Evolutionary conservation across 1,284 basidiomycete species (phyloP).

Genomic region (Somion occarium): DNA sequence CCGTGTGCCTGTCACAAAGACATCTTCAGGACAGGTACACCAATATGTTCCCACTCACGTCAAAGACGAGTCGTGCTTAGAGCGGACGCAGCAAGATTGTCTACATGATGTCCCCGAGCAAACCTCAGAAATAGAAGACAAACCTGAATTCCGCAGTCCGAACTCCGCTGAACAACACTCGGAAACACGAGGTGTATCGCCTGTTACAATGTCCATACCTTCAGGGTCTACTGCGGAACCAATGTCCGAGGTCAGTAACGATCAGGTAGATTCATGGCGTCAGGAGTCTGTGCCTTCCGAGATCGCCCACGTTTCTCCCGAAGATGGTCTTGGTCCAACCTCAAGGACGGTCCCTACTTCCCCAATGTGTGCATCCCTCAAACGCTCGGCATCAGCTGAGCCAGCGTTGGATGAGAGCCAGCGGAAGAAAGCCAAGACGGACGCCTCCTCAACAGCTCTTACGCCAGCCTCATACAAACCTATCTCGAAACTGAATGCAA

Average conservation of each 20-base stretch:
- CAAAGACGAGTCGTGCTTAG: no score
- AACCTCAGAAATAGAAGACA: no score
- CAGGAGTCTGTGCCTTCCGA: background rate
- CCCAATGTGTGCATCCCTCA: slow-evolving; percentile 21
- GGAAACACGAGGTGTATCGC: no score
- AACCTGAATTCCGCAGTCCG: no score
- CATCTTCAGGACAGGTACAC: no score
- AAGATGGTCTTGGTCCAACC: slow-evolving; percentile 3
- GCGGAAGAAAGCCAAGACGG: slow-evolving; percentile 18
- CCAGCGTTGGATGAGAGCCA: slow-evolving; percentile 15
- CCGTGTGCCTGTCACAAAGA: no score
- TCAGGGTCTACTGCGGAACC: background rate
- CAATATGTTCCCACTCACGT: no score
- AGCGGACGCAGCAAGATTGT: no score
- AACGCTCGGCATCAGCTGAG: slow-evolving; percentile 23
- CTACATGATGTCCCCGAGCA: no score
- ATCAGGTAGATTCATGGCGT: background rate
- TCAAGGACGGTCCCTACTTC: slow-evolving; percentile 12
- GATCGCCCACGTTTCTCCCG: slow-evolving; percentile 1
- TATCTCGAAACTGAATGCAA: slow-evolving; percentile 3
- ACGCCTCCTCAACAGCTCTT: background rate
- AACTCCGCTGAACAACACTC: no score
- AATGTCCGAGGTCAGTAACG: background rate
- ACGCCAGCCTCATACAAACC: background rate
- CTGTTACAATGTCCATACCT: no score